Conservation (phyloP, 306 rosid genomes). For the cucumber (Cucumis sativus) region DNA sequence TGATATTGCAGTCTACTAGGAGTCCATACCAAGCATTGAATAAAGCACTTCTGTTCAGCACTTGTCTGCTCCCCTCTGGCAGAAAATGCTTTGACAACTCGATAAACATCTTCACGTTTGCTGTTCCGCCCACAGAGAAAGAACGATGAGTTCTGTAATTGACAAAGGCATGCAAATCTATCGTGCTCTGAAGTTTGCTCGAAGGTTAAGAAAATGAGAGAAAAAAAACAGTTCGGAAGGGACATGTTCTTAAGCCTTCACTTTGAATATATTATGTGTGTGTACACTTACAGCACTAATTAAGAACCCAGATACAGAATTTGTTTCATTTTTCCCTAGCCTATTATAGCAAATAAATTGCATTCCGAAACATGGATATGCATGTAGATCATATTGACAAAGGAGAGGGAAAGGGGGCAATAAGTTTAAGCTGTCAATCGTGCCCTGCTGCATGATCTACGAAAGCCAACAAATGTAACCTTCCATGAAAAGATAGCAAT, state of each 20-base stretch:
- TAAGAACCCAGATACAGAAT: not conserved
- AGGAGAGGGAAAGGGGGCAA: not conserved
- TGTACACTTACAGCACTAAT: too few relatives aligned
- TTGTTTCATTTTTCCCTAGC: not conserved
- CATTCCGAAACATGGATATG: not conserved
- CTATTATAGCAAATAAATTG: not conserved
- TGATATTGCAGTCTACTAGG: not conserved
- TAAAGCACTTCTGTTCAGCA: conserved; percentile 57
- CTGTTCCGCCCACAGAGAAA: conserved; percentile 35
- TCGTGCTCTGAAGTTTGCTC: too few relatives aligned
- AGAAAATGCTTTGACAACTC: conserved; percentile 62
- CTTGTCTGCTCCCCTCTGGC: conserved; percentile 53
- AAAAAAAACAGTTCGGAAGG: too few relatives aligned
- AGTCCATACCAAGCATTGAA: conserved; percentile 58
- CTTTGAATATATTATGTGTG: too few relatives aligned
- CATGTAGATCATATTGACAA: not conserved
- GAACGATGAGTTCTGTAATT: not conserved
- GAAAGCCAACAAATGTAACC: not conserved
- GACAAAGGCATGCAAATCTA: too few relatives aligned
- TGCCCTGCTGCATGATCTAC: not conserved
- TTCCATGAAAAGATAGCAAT: not conserved
- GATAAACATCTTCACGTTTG: conserved; percentile 79
- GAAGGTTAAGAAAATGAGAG: too few relatives aligned
- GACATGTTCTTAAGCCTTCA: too few relatives aligned
- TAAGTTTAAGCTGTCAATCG: not conserved